A percentile compares a stretch with the other conserved stretches of the same genome.
These are phyloP conservation scores for Rhododendron henanense DNA, from an alignment of 148 eudicot genomes.

Conservation along the genomic window DNA sequence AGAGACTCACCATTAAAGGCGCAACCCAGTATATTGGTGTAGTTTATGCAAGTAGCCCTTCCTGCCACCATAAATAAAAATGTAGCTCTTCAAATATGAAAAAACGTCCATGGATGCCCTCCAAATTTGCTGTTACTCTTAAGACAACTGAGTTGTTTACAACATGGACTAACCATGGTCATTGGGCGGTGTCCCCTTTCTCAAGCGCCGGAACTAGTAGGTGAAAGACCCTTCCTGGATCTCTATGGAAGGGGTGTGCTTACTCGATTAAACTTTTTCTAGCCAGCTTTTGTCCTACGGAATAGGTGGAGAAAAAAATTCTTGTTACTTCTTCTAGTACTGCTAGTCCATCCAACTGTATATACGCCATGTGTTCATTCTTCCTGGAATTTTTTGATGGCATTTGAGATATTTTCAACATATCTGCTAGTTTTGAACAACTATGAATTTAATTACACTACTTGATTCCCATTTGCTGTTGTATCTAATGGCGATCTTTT, in stretches of 20 bases:
- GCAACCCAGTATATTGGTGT: slow-evolving; percentile 1
- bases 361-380: background rate
- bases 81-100: background rate
- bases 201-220: background rate
- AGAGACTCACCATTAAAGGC: background rate
- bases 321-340: background rate
- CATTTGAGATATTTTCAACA: background rate
- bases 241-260: background rate
- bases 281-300: background rate
- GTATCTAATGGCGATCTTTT: background rate
- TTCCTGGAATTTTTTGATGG: background rate
- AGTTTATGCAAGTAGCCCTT: background rate
- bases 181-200: background rate
- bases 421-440: background rate
- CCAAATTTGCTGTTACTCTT: background rate
- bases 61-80: background rate
- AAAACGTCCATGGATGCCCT: background rate
- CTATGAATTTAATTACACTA: background rate
- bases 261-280: background rate
- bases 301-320: background rate
- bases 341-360: background rate
- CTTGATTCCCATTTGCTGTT: background rate
- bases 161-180: background rate
- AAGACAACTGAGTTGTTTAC: background rate
- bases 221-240: background rate